phyloP scores from a whole-genome alignment of 148 eudicot genomes.

The Persicaria tinctoria region DNA sequence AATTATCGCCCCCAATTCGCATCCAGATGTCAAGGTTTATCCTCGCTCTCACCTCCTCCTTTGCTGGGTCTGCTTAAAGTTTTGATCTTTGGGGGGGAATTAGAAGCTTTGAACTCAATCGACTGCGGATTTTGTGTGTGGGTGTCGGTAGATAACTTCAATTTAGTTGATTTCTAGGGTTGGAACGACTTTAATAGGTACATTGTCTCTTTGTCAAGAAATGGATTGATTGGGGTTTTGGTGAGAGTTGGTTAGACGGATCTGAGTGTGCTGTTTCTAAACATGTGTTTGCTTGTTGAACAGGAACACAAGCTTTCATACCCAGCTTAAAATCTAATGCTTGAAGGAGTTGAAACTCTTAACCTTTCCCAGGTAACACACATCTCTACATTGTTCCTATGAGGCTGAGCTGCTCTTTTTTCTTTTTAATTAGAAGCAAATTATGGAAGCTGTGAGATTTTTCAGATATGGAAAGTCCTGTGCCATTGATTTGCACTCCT shows the following conservation, averaged over 20 bases:
- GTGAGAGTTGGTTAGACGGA: neutral
- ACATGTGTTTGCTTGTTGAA: neutral
- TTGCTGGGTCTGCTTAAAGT: neutral
- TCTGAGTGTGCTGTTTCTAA: neutral
- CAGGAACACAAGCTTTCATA: neutral
- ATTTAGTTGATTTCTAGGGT: slow-evolving; percentile 6
- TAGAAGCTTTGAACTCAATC: neutral
- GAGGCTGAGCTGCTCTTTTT: neutral
- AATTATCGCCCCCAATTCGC: neutral
- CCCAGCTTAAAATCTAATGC: neutral
- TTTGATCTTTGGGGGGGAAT: neutral
- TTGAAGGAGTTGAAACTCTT: neutral
- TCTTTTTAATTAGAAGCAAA: neutral
- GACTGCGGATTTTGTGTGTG: neutral
- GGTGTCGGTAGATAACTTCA: neutral
- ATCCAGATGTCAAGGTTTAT: slow-evolving; percentile 6
- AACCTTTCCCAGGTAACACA: neutral
- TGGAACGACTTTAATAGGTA: neutral
- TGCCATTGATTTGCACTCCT: neutral
- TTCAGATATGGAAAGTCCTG: slow-evolving; percentile 2
- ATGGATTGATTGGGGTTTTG: neutral
- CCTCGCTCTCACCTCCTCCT: neutral
- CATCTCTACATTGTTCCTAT: neutral
- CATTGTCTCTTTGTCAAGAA: neutral
- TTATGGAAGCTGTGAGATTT: neutral